Evolutionary conservation across 129 eudicot species (phyloP).

Genomic region (Mikania micrantha): DNA sequence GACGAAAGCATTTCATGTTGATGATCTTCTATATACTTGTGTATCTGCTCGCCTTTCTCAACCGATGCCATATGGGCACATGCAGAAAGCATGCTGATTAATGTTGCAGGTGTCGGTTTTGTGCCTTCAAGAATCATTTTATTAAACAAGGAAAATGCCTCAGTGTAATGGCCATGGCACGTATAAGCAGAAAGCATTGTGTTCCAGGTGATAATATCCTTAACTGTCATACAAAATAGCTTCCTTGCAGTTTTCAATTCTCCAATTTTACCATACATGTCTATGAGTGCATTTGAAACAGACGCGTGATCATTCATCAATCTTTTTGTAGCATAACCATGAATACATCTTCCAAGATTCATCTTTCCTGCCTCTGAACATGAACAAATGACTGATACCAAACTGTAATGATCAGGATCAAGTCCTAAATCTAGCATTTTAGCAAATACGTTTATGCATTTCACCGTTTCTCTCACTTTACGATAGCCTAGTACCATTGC

Average conservation of each 20-base stretch:
- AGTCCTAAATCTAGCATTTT: conserved; percentile 50
- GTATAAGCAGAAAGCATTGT: conserved; percentile 48
- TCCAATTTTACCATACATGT: conserved; percentile 61
- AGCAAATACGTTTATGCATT: conserved; percentile 45
- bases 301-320: conserved; percentile 37
- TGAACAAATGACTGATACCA: conserved; percentile 54
- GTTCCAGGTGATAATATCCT: conserved; percentile 69
- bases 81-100: conserved; percentile 51
- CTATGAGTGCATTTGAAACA: conserved; percentile 60
- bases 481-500: conserved; percentile 51
- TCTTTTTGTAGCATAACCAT: conserved; percentile 45
- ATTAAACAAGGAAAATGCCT: conserved; percentile 54
- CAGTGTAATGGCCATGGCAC: conserved; percentile 27
- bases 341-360: conserved; percentile 49
- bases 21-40: conserved; percentile 38
- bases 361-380: conserved; percentile 40
- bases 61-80: conserved; percentile 61
- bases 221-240: conserved; percentile 37
- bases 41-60: conserved; percentile 54
- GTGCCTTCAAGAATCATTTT: conserved; percentile 48
- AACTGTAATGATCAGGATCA: conserved; percentile 36
- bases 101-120: conserved; percentile 52
- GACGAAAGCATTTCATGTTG: conserved; percentile 22
- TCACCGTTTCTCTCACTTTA: conserved; percentile 39
- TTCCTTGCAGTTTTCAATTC: conserved; percentile 36